Evolutionary conservation across 805 yeast genomes (phyloP).

Genomic region (Cyberlindnera petersonii): DNA sequence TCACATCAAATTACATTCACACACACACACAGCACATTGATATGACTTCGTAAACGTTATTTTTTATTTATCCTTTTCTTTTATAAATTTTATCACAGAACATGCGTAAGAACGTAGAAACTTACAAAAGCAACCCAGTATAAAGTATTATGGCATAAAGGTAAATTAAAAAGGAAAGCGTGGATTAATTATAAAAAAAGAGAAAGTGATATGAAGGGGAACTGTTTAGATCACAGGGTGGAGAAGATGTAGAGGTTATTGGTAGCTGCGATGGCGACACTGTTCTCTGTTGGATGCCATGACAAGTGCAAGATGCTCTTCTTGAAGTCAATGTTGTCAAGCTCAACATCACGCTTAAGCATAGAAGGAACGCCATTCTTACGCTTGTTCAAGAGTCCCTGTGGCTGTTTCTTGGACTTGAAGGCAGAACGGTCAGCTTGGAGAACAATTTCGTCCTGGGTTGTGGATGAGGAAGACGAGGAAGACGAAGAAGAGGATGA

Average conservation of each 20-base stretch:
- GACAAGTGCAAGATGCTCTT: constrained; percentile 91
- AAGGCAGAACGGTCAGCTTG: constrained; percentile 99
- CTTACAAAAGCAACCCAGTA: no score
- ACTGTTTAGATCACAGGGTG: constrained; percentile 44
- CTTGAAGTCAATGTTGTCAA: constrained; percentile 84
- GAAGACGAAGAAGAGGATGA: constrained; percentile 4
- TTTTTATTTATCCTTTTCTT: no score
- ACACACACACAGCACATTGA: constrained; percentile 5
- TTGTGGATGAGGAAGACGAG: constrained; percentile 10
- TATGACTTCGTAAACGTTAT: not conserved
- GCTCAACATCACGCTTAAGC: constrained; percentile 42
- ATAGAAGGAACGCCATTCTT: constrained; percentile 34
- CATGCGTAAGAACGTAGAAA: no score
- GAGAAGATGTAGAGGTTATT: constrained; percentile 87
- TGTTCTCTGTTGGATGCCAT: constrained; percentile 97
- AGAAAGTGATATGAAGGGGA: not conserved
- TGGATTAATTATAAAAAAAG: not conserved
- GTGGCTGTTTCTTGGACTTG: constrained; percentile 59
- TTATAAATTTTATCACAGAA: no score
- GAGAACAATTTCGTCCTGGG: constrained; percentile 60
- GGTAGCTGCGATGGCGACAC: constrained; percentile 97
- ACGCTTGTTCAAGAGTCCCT: constrained; percentile 19
- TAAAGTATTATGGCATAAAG: no score
- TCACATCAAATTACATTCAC: not conserved
- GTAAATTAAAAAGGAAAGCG: not conserved